Base-by-base conservation (phyloP, 2,329 filamentous ascomycete genomes). In the Xylaria arbuscula region DNA sequence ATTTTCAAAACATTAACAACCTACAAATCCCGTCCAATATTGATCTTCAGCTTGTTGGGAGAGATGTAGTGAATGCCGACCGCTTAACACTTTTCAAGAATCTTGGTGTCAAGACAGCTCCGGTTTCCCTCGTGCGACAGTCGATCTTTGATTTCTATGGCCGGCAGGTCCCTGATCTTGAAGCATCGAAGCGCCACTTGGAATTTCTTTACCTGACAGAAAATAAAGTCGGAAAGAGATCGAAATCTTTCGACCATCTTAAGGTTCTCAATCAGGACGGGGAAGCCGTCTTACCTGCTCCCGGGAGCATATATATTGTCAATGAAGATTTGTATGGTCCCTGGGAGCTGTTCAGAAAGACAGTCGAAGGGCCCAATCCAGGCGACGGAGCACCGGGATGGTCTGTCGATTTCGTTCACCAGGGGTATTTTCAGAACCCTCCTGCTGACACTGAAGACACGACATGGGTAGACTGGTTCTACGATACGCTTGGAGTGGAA, bases 121-220 rank as follows among this genome's bases (percentile, higher is more conserved):
- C 56, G 1, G 13, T 58, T 38, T 13, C 15, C 34, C 8, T 53
- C 4, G 53, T 65, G 1, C 62, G 70, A 45, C 17, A 65, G 1
- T 58, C n/a, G 11, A 73, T 73, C 13, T 34, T 70, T 11, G 32
- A 36, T 15, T 66, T 36, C 17, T 72, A 73, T 68, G 19, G 5
- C 36, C 3, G 2, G n/a, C 55, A 40, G 9, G n/a, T 51, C 2
- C 48, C 50, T 60, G 48, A 60, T 47, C 13, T 63, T 48, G 10
- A 59, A 51, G 51, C 38, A 0, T 72, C 72, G 22, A 65, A 66
- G 22, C 15, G n/a, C 7, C 69, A 74, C 22, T 59, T 74, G 9
- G 50, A 56, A n/a, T 74, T 75, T 47, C 66, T 75, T 5, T 75
- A 72, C 55, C 50, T 68, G 15, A 72, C 69, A 32, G 6, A 72